phyloP scores from a whole-genome alignment of 352 stramenopile genomes.

The Pythium grandisporangium region DNA sequence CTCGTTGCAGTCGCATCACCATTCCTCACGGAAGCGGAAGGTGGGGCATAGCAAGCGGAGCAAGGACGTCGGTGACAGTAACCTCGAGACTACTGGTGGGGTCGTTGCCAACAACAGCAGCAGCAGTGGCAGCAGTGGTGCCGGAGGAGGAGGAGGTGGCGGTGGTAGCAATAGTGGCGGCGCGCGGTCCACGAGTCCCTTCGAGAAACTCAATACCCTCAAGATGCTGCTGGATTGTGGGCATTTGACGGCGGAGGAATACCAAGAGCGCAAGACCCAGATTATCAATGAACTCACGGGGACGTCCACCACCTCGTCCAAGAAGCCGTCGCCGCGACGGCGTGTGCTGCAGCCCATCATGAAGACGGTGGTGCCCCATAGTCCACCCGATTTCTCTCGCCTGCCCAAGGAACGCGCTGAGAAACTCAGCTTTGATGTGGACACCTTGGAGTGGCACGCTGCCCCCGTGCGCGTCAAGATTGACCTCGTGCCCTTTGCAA shows the following conservation, averaged over 20 bases:
- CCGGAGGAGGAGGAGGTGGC: not conserved
- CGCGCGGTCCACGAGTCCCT: slow-evolving; percentile 28
- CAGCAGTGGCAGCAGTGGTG: not conserved
- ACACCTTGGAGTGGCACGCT: slow-evolving; percentile 75
- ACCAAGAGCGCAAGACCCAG: slow-evolving; percentile 76
- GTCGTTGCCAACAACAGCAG: too few relatives aligned
- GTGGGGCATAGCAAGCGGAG: not conserved
- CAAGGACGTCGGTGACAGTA: too few relatives aligned
- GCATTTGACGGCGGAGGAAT: slow-evolving; percentile 69
- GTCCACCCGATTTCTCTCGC: slow-evolving; percentile 50
- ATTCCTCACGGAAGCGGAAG: not conserved
- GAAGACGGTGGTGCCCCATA: slow-evolving; percentile 74
- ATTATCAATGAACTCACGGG: slow-evolving; percentile 86
- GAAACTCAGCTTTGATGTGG: slow-evolving; percentile 78
- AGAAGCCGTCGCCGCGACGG: slow-evolving; percentile 30
- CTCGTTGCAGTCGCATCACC: not conserved
- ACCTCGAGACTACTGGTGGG: too few relatives aligned
- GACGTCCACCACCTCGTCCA: slow-evolving; percentile 56
- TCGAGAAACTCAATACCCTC: slow-evolving; percentile 82
- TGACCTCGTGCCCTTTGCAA: slow-evolving; percentile 72
- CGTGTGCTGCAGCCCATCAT: slow-evolving; percentile 62
- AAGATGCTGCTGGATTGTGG: slow-evolving; percentile 74
- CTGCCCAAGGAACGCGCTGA: slow-evolving; percentile 57
- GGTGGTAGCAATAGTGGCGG: too few relatives aligned
- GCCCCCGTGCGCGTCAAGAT: slow-evolving; percentile 50